Evolutionary conservation across 176 grass and related monocot genomes (phyloP), one percentile per base, ranked within the genome.

Genomic region (Oryza australiensis): DNA sequence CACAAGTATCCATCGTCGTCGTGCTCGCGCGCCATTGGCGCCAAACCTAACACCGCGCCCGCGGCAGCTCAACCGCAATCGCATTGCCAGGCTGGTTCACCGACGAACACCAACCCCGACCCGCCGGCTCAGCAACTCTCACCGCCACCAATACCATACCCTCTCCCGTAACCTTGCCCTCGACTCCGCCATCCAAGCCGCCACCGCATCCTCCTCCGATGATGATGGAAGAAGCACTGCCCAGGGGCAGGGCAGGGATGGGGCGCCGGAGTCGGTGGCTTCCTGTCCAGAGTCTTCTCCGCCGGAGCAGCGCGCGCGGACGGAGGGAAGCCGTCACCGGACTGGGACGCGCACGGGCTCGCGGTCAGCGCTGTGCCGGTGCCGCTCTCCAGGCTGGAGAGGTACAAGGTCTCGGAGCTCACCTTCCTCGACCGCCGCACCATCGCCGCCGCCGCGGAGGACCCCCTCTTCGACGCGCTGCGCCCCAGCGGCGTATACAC

Each of bases 401-500:
- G 84, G 71, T 94, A 98, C 84, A 94, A 94, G 79, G 73, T 98
- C 33, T 94, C 92, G 18, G 46, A 49, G 14, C 46, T 49, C 46
- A 18, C 14, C 46, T 49, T 94, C 86, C 93, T 89, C 12, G 92
- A 95, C 75, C 82, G 78, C 3, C 79, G 14, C 46, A 49, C 14
- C 79, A 3, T 73, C 88, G 43, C 66, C 2, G 70, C 80, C 7
- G 80, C 73, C 6, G 71, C 86, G 23, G 95, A 94, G 33, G 96
- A 95, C 66, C 93, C 92, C 72, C 93, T 98, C 70, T 98, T 93
- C 14, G 46, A 18, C 27, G 93, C 95, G 1, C 90, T 95, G 74
- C 88, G 91, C 55, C 92, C 95, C 14, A 88, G 90, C 15, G 92
- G 95, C 23, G 86, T 94, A 70, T 98, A 95, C 92, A 95, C 92